Evolutionary conservation across 768 basidiomycete species (phyloP).

Genomic region (Sporobolomyces roseus): DNA sequence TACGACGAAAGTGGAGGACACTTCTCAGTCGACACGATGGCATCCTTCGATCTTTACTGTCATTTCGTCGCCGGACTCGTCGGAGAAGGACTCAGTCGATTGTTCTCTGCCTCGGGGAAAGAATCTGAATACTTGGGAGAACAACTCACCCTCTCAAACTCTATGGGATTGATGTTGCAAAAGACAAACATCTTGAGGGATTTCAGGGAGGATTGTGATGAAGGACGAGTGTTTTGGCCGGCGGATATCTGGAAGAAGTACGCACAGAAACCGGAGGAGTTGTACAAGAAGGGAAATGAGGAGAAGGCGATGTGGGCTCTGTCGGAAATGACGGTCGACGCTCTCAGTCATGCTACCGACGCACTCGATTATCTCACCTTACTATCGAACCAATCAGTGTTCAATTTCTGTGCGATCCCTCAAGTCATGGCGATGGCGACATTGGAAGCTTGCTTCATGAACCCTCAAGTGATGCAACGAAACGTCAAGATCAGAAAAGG

Average conservation of each 20-base stretch:
- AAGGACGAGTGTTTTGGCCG: constrained; percentile 89
- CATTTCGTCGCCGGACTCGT: constrained; percentile 98
- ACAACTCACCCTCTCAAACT: constrained; percentile 84
- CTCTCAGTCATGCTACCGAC: constrained; percentile 75
- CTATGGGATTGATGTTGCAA: constrained; percentile 91
- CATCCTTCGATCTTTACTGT: constrained; percentile 94
- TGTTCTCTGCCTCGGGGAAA: constrained; percentile 39
- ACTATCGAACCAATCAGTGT: constrained; percentile 83
- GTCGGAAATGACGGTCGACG: constrained; percentile 84
- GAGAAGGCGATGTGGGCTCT: constrained; percentile 73
- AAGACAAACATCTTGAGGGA: constrained; percentile 99
- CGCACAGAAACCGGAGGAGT: constrained; percentile 51
- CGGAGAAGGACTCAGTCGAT: constrained; percentile 52
- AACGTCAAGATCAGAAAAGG: constrained; percentile 96
- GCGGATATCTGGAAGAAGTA: constrained; percentile 73
- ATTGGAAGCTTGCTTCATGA: constrained; percentile 87
- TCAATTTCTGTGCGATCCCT: constrained; percentile 94
- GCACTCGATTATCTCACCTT: constrained; percentile 83
- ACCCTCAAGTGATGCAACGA: constrained; percentile 71
- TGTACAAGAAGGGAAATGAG: constrained; percentile 56
- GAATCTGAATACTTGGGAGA: constrained; percentile 56
- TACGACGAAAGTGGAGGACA: constrained; percentile 60
- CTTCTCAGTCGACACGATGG: constrained; percentile 67
- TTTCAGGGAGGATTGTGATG: constrained; percentile 81
- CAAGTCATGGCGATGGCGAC: constrained; percentile 95